A percentile compares a stretch with the other conserved stretches of the same genome.
Conservation (phyloP, 78 protist genomes). For the Speleostelium caveatum region DNA sequence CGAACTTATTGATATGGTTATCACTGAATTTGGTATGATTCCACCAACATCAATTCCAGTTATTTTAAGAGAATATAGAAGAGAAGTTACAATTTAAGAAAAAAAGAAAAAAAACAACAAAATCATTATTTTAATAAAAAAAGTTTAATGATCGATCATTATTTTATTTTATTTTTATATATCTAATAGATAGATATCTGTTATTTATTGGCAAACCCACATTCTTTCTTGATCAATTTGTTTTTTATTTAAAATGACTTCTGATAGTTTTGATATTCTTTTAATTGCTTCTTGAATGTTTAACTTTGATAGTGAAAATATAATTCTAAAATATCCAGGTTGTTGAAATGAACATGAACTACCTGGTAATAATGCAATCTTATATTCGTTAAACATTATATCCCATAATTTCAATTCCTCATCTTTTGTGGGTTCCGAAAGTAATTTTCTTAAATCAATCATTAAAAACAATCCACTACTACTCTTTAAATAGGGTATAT, state of each 20-base stretch:
- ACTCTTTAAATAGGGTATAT: constrained; percentile 39
- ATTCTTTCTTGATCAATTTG: neutral
- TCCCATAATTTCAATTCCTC: constrained; percentile 46
- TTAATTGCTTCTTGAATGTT: constrained; percentile 2
- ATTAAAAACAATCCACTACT: constrained; percentile 45
- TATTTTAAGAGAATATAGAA: constrained; percentile 92
- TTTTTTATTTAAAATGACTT: neutral
- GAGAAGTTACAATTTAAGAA: constrained; percentile 14
- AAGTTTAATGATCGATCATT: too few species aligned
- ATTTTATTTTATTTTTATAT: too few species aligned
- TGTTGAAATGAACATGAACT: neutral
- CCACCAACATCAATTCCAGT: constrained; percentile 98
- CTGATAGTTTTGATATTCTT: constrained; percentile 17
- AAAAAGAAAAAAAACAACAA: neutral
- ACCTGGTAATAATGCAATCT: constrained; percentile 35
- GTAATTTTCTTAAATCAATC: constrained; percentile 24
- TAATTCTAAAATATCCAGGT: constrained; percentile 43
- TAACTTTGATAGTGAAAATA: neutral
- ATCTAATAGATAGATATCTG: neutral
- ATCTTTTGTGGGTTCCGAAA: neutral
- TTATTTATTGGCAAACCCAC: too few species aligned
- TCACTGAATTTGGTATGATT: constrained; percentile 96
- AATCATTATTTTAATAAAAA: too few species aligned
- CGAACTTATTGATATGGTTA: constrained; percentile 90
- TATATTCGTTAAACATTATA: neutral